Base-by-base conservation (phyloP, 495 filamentous ascomycete species). In the Astrothelium macrocarpum region DNA sequence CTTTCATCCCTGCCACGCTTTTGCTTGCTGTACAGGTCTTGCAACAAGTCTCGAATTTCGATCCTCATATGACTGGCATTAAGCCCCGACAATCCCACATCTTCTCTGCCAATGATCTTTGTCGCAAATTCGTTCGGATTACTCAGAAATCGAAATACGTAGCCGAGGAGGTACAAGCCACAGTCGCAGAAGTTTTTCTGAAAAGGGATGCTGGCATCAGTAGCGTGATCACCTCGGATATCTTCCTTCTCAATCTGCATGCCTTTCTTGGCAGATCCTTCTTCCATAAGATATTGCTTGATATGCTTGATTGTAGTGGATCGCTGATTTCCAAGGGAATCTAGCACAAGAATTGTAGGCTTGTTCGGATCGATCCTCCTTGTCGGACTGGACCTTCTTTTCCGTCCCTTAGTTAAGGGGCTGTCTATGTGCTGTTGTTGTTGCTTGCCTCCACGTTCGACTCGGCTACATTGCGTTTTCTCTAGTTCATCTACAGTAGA, bases 111-210 rank as follows among this genome's bases (percentile, higher is more conserved):
- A 1, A 88, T 73, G 23, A 85, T 71, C 53, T 79, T 82, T n/a
- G 66, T 68, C 25, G 86, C 75, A 59, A 95, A 95, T 2, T 62
- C 66, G 56, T 86, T 81, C 2, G 90, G 91, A 60, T 86, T 69
- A 59, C 82, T 74, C 1, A 91, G 79, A 63, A 98, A 97, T 66
- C 87, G 85, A 67, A 89, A 83, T 29, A 94, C 72, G 66, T 97
- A 98, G 2, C 84, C 87, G 11, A 97, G 74, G 10, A 97, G 75
- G 71, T 85, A 97, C 1, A 96, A 72, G 1, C 94, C 94, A 71
- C 94, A 98, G 72, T 98, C 94, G 46, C 82, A 91, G 70, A 78
- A 88, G 66, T 97, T 98, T 16, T 83, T 76, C 73, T 98, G 94
- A 60, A 83, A 71, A 1, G 95, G 94, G 23, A 95, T 86, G 32